phyloP scores from a whole-genome alignment of 2,329 filamentous ascomycete genomes.

The Phyllosticta citrichinensis region DNA sequence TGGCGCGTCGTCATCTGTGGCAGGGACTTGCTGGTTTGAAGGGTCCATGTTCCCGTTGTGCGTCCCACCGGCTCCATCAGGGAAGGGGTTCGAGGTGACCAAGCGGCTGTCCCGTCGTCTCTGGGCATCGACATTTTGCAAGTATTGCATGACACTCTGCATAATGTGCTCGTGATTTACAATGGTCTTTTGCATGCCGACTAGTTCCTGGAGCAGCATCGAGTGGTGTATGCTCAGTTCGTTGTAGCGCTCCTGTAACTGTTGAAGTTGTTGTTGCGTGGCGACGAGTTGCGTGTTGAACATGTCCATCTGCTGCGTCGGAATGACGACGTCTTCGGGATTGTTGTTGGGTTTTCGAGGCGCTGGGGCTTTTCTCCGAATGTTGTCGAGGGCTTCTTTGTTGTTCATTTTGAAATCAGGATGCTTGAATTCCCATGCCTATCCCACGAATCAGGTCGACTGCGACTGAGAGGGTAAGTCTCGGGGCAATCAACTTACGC shows the following conservation, averaged over 20 bases:
- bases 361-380: constrained; percentile 86
- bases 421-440: constrained; percentile 96
- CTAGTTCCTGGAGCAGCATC: constrained; percentile 53
- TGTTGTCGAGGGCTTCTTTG: constrained; percentile 94
- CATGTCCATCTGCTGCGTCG: constrained; percentile 79
- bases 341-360: constrained; percentile 57
- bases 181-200: constrained; percentile 59
- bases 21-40: constrained; percentile 34
- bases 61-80: constrained; percentile 24
- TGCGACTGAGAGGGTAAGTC: background rate
- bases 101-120: constrained; percentile 51
- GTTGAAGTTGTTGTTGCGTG: constrained; percentile 85
- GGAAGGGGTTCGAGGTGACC: constrained; percentile 26
- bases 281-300: constrained; percentile 81
- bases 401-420: constrained; percentile 93
- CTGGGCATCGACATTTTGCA: constrained; percentile 55
- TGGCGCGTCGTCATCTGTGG: constrained; percentile 50
- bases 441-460: background rate
- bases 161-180: constrained; percentile 63
- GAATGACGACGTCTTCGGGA: constrained; percentile 62
- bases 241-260: constrained; percentile 73
- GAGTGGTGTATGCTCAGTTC: constrained; percentile 62
- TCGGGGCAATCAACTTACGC: constrained; percentile 42
- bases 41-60: constrained; percentile 33
- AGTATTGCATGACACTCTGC: constrained; percentile 59